A percentile compares a stretch with the other conserved stretches of the same genome.
Conservation (phyloP, 768 basidiomycete species). For the Termitomyces sp. region DNA sequence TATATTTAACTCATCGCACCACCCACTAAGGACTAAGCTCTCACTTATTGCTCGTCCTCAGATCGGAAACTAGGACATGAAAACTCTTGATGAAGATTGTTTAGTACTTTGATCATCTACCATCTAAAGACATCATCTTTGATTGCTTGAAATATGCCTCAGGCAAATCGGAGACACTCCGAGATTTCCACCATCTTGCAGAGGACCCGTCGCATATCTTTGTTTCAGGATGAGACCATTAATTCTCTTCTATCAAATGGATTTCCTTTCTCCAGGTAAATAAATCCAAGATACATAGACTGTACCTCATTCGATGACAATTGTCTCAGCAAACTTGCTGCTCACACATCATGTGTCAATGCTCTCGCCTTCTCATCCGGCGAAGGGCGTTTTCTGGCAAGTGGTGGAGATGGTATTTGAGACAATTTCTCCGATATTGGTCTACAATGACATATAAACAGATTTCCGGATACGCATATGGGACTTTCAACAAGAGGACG, state of each 20-base stretch:
- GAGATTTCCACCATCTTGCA: background rate
- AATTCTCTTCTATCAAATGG: slow-evolving; percentile 19
- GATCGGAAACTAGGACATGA: background rate
- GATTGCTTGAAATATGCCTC: background rate
- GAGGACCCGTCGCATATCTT: background rate
- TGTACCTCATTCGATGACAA: background rate
- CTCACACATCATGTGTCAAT: slow-evolving; percentile 63
- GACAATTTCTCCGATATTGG: background rate
- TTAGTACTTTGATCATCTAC: background rate
- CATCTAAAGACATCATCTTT: background rate
- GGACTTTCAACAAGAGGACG: slow-evolving; percentile 62
- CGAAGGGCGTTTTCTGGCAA: slow-evolving; percentile 58
- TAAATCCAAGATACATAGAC: background rate
- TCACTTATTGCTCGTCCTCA: background rate
- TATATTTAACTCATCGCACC: too few species aligned
- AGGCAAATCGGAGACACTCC: slow-evolving; percentile 3
- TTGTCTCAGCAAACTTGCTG: slow-evolving; percentile 27
- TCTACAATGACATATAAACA: slow-evolving; percentile 15
- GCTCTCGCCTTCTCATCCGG: slow-evolving; percentile 55
- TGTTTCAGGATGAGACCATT: slow-evolving; percentile 12
- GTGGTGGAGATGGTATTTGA: slow-evolving; percentile 62
- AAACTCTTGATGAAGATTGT: background rate
- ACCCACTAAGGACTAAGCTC: background rate
- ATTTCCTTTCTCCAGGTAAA: slow-evolving; percentile 35
- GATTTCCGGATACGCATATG: slow-evolving; percentile 55